Conservation (phyloP, 345 rosid genomes). For the Corymbia maculata region DNA sequence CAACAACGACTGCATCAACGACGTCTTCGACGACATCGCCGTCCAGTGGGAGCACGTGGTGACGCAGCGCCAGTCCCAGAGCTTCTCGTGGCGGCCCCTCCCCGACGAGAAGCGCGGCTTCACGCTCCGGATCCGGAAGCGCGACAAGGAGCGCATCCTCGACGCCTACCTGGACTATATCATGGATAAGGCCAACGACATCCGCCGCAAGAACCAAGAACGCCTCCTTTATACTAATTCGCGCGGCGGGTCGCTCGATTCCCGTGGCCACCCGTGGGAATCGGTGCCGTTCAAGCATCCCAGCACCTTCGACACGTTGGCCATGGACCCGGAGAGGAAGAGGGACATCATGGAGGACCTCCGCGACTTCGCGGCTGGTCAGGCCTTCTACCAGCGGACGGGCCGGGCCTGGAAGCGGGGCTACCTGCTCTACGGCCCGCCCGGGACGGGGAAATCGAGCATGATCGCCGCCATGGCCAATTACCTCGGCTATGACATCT, state of each 20-base stretch:
- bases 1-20: constrained; percentile 70
- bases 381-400: constrained; percentile 67
- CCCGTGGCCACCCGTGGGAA: constrained; percentile 96
- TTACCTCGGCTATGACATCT: constrained; percentile 78
- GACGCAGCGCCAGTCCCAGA: constrained; percentile 64
- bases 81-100: constrained; percentile 79
- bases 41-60: constrained; percentile 94
- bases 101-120: constrained; percentile 98
- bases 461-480: constrained; percentile 99
- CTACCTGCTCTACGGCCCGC: constrained; percentile 81
- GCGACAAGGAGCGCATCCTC: constrained; percentile 49
- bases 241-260: constrained; percentile 77
- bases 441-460: constrained; percentile 94
- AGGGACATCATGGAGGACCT: constrained; percentile 59
- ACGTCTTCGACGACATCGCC: constrained; percentile 41
- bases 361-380: constrained; percentile 54
- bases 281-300: constrained; percentile 95
- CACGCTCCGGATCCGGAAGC: constrained; percentile 63
- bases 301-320: constrained; percentile 82
- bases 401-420: constrained; percentile 98
- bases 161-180: constrained; percentile 64
- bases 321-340: constrained; percentile 73
- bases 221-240: constrained; percentile 75
- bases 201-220: constrained; percentile 63
- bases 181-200: constrained; percentile 72